Evolutionary conservation across 164 flowering plant species (phyloP).

Genomic region (Nelumbo lutea): DNA sequence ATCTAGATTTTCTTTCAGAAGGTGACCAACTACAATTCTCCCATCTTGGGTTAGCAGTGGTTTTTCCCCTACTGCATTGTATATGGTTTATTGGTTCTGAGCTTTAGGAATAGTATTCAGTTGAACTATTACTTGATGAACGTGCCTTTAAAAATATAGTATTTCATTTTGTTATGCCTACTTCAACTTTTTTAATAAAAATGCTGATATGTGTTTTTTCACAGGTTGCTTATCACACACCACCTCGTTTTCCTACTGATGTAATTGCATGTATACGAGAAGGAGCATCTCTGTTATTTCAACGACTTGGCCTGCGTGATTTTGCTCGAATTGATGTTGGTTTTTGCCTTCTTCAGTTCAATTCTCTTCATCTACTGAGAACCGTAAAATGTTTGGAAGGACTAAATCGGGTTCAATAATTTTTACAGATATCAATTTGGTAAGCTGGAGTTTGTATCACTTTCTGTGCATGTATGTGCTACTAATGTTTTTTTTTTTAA

Average conservation of each 20-base stretch:
- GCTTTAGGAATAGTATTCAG: too few species aligned
- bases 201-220: not conserved
- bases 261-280: conserved; percentile 55
- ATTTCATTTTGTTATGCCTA: not conserved
- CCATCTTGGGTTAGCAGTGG: not conserved
- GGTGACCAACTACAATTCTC: not conserved
- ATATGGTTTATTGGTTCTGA: not conserved
- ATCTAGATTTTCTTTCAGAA: not conserved
- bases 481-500: not conserved
- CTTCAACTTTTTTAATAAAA: not conserved
- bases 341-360: conserved; percentile 53
- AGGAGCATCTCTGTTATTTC: conserved; percentile 71
- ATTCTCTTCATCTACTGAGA: conserved; percentile 20
- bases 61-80: not conserved
- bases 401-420: conserved; percentile 52
- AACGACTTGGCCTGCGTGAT: conserved; percentile 65
- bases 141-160: not conserved
- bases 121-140: not conserved
- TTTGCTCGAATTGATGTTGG: conserved; percentile 97
- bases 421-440: conserved; percentile 91
- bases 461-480: not conserved
- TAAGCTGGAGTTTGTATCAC: conserved; percentile 20
- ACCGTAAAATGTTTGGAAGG: conserved; percentile 36
- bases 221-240: conserved; percentile 90
- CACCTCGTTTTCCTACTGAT: conserved; percentile 75